Evolutionary conservation across 192 early-diverging fungal species (phyloP).

Genomic region (Kickxella alabastrina): DNA sequence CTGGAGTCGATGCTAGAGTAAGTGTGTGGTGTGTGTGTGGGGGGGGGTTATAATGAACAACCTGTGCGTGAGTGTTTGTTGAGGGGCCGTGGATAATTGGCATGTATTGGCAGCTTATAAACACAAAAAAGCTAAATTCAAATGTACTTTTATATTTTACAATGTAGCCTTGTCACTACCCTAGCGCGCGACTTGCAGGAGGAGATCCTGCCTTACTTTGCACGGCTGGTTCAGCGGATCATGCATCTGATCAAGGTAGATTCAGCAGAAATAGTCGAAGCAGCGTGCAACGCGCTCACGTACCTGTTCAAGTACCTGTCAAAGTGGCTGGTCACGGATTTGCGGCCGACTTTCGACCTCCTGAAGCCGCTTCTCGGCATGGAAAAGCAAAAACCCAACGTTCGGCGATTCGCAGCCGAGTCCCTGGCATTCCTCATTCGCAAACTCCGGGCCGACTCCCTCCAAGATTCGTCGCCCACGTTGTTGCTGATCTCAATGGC

Average conservation of each 20-base stretch:
- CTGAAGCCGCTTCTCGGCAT: conserved; percentile 69
- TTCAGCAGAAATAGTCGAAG: conserved; percentile 75
- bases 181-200: conserved; percentile 90
- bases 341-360: conserved; percentile 74
- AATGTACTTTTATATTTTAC: no score
- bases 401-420: conserved; percentile 87
- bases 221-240: conserved; percentile 61
- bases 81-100: no score
- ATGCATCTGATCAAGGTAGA: conserved; percentile 61
- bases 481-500: conserved; percentile 50
- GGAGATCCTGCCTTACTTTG: conserved; percentile 80
- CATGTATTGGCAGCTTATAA: no score
- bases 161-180: conserved; percentile 64
- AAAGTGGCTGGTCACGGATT: conserved; percentile 61
- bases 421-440: conserved; percentile 87
- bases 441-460: conserved; percentile 61
- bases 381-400: conserved; percentile 64
- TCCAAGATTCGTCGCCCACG: conserved; percentile 62
- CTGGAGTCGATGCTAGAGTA: conserved; percentile 82
- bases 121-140: no score
- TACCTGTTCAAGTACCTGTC: conserved; percentile 89
- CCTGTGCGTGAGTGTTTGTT: not conserved
- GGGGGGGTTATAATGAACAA: conserved; percentile 1
- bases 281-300: conserved; percentile 81
- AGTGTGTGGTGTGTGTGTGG: no score